Conservation (phyloP, 1,284 basidiomycete genomes). For the Trichosporon asahii region DNA sequence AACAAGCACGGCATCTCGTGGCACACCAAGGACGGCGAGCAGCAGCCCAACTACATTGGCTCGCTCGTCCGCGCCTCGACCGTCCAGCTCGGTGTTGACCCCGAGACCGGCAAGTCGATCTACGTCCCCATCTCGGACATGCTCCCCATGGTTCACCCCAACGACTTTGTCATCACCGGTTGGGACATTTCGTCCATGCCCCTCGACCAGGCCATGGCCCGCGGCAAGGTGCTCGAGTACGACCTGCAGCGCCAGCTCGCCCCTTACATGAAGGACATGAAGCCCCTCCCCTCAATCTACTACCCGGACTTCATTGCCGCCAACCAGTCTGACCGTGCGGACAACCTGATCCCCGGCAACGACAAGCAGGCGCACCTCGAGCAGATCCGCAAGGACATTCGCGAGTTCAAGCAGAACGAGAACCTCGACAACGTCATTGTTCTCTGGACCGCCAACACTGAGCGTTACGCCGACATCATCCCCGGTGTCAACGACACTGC, state of each 20-base stretch:
- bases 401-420: conserved; percentile 83
- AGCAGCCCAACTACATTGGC: conserved; percentile 96
- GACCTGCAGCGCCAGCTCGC: conserved; percentile 94
- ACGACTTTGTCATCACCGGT: conserved; percentile 94
- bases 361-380: conserved; percentile 92
- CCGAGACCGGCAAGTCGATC: conserved; percentile 80
- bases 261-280: conserved; percentile 76
- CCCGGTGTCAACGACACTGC: conserved; percentile 94
- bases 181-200: conserved; percentile 91
- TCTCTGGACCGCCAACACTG: conserved; percentile 99
- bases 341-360: conserved; percentile 75
- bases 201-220: conserved; percentile 89
- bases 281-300: conserved; percentile 92
- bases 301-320: conserved; percentile 93
- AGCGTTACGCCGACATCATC: conserved; percentile 93
- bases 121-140: conserved; percentile 90
- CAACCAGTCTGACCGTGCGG: conserved; percentile 90
- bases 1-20: conserved; percentile 93
- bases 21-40: conserved; percentile 88
- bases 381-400: conserved; percentile 86
- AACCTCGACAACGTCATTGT: conserved; percentile 81
- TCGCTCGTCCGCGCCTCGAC: conserved; percentile 88
- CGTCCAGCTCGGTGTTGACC: conserved; percentile 82
- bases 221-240: conserved; percentile 91
- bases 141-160: conserved; percentile 97